Conservation (phyloP, 768 basidiomycete species). For the Leccinum longicurvipes region DNA sequence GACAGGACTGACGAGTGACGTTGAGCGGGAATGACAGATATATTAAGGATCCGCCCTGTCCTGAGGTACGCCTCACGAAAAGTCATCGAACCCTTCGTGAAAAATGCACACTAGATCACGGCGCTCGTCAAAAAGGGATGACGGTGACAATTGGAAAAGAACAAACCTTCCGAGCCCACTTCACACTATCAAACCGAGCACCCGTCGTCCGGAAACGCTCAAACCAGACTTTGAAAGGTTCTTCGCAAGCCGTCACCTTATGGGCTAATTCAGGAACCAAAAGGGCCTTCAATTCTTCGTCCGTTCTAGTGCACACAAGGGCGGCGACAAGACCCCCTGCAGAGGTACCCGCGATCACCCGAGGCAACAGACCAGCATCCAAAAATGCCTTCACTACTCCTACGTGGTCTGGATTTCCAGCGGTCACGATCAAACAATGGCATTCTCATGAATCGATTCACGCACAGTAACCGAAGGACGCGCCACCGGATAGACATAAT, state of each 20-base stretch:
- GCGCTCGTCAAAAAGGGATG: not conserved
- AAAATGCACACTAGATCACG: constrained; percentile 66
- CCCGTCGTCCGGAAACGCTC: constrained; percentile 80
- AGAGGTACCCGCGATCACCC: constrained; percentile 92
- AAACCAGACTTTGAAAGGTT: constrained; percentile 66
- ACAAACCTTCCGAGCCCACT: constrained; percentile 85
- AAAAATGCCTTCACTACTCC: constrained; percentile 92
- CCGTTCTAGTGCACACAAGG: constrained; percentile 81
- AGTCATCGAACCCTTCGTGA: constrained; percentile 90
- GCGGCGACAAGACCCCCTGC: constrained; percentile 83
- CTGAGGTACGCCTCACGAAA: constrained; percentile 92
- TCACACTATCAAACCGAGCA: constrained; percentile 88
- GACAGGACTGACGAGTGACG: constrained; percentile 65
- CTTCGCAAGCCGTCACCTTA: constrained; percentile 79
- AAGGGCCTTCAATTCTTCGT: constrained; percentile 76
- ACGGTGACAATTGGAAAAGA: not conserved
- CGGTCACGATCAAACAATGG: not conserved
- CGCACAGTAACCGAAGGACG: constrained; percentile 88
- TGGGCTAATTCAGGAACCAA: constrained; percentile 83
- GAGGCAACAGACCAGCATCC: constrained; percentile 80
- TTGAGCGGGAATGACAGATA: constrained; percentile 89
- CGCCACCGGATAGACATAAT: constrained; percentile 94
- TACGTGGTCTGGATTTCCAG: constrained; percentile 59
- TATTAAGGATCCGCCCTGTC: constrained; percentile 91
- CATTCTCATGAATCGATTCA: constrained; percentile 5